Evolutionary conservation across 129 eudicot species (phyloP), one percentile per base, ranked within the genome.

Genomic region (Helichrysum umbraculigerum): DNA sequence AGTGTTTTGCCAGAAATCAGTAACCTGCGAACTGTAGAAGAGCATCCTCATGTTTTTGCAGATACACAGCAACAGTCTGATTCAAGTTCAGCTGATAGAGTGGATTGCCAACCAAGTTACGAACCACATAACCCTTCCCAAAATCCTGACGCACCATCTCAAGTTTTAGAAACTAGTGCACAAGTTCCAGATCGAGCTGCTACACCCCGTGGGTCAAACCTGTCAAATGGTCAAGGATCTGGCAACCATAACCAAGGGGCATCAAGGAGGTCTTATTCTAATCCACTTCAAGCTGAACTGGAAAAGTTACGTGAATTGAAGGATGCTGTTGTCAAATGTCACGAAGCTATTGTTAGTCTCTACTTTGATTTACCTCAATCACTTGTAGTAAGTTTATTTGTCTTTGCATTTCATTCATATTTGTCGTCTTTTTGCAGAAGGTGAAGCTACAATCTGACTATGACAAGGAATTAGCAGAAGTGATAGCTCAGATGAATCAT

Each of bases 391-490:
- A 63, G 58, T 74, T 60, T 52, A 30, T 71, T 62, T 66, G 34
- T 75, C 12, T 44, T 68, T 56, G 57, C 5, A 12, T 76, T 16
- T 81, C 16, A 22, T 57, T 71, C 20, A 68, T 72, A 61, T 77
- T 74, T 7, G 68, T 54, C 29, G 17, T 90, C 29, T 68, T 68
- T 73, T 11, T 83, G 82, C 91, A 93, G 98, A 82, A 78, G 42
- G 34, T 44, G 78, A 78, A 68, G 82, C 84, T 93, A 73, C 79
- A 87, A 74, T 82, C 86, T 62, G 92, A 93, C 4, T 76, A 87
- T 29, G 96, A 89, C 60, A 88, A 85, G 83, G 97, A 88, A 85
- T 74, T 88, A 32, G 88, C 79, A 32, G 92, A 90, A 73, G 20
- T 76, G n/a, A 42, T 74, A 72, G 88, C 86, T 78, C 85, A 73